Percentiles rank a stretch among this genome's conserved stretches.
Conservation (phyloP, 176 grass and related monocot species). For the Musa troglodytarum region DNA sequence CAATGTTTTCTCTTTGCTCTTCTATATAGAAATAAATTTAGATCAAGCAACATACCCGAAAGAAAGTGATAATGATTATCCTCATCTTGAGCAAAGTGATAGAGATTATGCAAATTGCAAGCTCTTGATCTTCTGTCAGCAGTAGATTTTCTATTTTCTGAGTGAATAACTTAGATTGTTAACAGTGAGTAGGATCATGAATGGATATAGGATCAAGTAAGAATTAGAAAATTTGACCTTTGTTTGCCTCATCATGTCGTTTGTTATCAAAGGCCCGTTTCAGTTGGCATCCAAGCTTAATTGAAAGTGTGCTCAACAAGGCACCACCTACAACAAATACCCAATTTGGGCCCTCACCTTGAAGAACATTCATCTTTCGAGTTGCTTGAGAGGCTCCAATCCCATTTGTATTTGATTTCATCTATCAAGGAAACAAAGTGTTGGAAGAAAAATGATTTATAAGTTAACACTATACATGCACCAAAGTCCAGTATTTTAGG, state of each 20-base stretch:
- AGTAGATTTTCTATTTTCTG: conserved; percentile 41
- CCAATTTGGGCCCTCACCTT: conserved; percentile 83
- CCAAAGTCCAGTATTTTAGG: too few species aligned
- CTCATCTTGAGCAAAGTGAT: conserved; percentile 42
- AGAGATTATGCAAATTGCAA: conserved; percentile 48
- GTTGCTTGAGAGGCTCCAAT: conserved; percentile 38
- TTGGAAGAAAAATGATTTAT: conserved; percentile 19
- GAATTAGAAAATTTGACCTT: conserved; percentile 45
- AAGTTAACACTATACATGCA: background rate
- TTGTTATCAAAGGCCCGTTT: conserved; percentile 63
- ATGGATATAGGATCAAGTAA: background rate
- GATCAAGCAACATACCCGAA: conserved; percentile 45
- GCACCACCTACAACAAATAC: conserved; percentile 69
- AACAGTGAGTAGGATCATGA: background rate
- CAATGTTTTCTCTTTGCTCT: background rate
- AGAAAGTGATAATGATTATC: conserved; percentile 48
- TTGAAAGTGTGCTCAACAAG: conserved; percentile 70
- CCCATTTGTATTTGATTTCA: conserved; percentile 57
- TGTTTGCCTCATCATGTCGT: conserved; percentile 34
- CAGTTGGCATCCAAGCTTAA: conserved; percentile 78
- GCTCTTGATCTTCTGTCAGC: conserved; percentile 41
- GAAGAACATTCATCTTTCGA: conserved; percentile 37
- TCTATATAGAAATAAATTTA: background rate
- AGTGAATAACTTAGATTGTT: background rate
- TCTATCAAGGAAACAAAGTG: conserved; percentile 30